A percentile compares a stretch with the other conserved stretches of the same genome.
These are phyloP conservation scores for Fusarium sp. DNA, from an alignment of 2,329 filamentous ascomycete genomes.

Conservation along the genomic window DNA sequence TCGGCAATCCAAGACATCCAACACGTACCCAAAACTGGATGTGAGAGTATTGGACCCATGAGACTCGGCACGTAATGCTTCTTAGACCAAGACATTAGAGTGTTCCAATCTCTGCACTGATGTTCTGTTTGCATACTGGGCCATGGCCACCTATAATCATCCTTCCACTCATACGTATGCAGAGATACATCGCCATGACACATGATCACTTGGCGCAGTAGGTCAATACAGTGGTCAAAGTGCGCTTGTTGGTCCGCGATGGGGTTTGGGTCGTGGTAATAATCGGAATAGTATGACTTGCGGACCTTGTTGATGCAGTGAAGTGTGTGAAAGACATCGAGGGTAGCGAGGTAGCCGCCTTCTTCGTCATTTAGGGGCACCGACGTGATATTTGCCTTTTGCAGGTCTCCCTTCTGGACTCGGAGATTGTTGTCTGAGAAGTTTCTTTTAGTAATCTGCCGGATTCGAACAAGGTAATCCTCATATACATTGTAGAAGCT, in stretches of 20 bases:
- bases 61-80: conserved; percentile 6
- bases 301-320: conserved; percentile 10
- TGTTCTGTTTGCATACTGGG: conserved; percentile 9
- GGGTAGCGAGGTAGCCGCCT: conserved; percentile 7
- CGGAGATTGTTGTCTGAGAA: background rate
- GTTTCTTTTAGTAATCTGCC: background rate
- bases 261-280: conserved; percentile 13
- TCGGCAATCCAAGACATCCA: no score
- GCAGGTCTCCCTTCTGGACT: background rate
- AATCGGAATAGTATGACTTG: conserved; percentile 6
- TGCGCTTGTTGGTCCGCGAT: conserved; percentile 8
- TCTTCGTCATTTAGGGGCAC: conserved; percentile 1
- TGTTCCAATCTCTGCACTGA: conserved; percentile 7
- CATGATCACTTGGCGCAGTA: conserved; percentile 11
- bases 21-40: conserved; percentile 6
- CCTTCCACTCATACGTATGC: conserved; percentile 9
- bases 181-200: conserved; percentile 11
- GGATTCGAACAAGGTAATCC: no score
- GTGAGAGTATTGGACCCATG: conserved; percentile 1
- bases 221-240: conserved; percentile 13
- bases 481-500: background rate
- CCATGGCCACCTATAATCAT: conserved; percentile 12
- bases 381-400: conserved; percentile 6
- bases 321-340: conserved; percentile 10
- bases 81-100: conserved; percentile 9